A percentile compares a stretch with the other conserved stretches of the same genome.
Conservation (phyloP, 306 rosid species). For the Malus asiatica region DNA sequence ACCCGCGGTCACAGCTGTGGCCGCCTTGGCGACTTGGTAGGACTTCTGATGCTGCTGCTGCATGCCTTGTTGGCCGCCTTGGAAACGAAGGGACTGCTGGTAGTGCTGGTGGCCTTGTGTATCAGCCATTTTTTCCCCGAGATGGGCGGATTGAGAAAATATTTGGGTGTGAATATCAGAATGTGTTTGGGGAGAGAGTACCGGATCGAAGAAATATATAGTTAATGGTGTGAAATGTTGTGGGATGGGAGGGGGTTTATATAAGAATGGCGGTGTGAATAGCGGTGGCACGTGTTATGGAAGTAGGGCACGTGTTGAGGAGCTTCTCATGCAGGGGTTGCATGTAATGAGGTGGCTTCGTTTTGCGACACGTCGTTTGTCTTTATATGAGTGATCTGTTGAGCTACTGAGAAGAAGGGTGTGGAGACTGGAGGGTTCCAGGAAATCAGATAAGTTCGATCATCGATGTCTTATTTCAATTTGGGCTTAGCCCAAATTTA, state of each 20-base stretch:
- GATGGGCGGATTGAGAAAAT: neutral
- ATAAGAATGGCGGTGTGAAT: neutral
- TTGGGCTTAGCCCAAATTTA: neutral
- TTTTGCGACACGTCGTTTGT: conserved; percentile 35
- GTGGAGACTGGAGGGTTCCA: conserved; percentile 4
- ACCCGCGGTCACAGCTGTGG: conserved; percentile 57
- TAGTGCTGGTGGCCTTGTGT: neutral
- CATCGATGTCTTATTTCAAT: neutral
- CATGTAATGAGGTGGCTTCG: conserved; percentile 25
- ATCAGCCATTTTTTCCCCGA: conserved; percentile 39
- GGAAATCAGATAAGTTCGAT: neutral
- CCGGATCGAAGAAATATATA: too few relatives aligned
- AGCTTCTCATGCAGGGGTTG: conserved; percentile 54
- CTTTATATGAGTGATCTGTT: neutral
- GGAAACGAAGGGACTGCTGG: neutral
- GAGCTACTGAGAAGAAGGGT: neutral
- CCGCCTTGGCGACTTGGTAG: conserved; percentile 42
- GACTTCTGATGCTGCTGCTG: conserved; percentile 13
- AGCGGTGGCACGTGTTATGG: conserved; percentile 33
- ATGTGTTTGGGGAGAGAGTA: neutral
- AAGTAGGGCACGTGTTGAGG: conserved; percentile 42
- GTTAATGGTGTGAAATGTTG: neutral
- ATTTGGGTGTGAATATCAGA: neutral
- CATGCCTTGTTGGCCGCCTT: neutral
- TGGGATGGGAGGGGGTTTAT: neutral